Evolutionary conservation across 495 filamentous ascomycete species (phyloP), one percentile per base, ranked within the genome.

Genomic region (Aspergillus sclerotiicarbonarius): DNA sequence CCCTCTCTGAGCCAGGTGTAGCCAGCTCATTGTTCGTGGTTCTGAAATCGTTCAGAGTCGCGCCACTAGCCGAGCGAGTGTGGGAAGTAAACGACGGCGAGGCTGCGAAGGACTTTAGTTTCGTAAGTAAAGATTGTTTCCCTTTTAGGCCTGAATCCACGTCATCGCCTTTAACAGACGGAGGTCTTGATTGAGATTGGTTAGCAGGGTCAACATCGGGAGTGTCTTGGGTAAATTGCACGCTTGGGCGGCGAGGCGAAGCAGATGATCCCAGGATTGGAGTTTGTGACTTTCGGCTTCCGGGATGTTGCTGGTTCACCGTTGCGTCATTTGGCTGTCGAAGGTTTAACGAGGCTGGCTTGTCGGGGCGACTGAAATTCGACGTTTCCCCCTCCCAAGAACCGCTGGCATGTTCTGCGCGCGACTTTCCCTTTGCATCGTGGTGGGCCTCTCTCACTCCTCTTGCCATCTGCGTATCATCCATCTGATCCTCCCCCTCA

Each of bases 61-160:
- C 69, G 29, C 60, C 74, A 56, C 79, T 82, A 8, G 68, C 67
- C 10, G 76, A 75, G 44, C 79, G 71, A 4, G 71, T 67, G 58
- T 82, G 78, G 8, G 75, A 71, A 8, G 67, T 54, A 52, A 76
- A 75, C 6, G 70, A 60, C 6, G 76, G 67, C 1, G 74, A 68
- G 21, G 61, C 70, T 15, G 78, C 78, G 29, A 91, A 72, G 7
- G 82, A 78, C 61, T 84, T 89, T 51, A 92, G 62, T 61, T 83
- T 88, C 6, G 81, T 80, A 61, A 91, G 86, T 49, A 90, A 77
- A n/a, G 84, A 84, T 25, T 82, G 82, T 49, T 82, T 79, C 18
- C 85, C 80, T 63, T 81, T 84, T 16, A 70, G 74, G 15, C 73
- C 66, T 18, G 73, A 65, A 39, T 80, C 75, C 31, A 54, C 71